Base-by-base conservation (phyloP, 1,284 basidiomycete genomes). In the Sanguinoderma infundibulare region DNA sequence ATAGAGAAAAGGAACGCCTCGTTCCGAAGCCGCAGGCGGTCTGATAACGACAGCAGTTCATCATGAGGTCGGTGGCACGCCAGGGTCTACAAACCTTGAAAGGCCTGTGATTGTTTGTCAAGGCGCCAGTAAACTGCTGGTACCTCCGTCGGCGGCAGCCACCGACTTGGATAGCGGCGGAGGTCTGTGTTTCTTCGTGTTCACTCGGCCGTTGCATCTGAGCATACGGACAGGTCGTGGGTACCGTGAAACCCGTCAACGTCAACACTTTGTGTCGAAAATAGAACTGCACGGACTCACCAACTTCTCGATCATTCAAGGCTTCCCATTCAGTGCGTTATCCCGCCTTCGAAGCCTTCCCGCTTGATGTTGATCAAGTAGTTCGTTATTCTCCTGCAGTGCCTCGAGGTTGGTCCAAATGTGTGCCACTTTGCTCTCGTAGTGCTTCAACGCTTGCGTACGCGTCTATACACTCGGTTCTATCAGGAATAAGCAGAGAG, bases 361-460 rank as follows among this genome's bases (percentile, higher is more conserved):
- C 69, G n/a, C 73, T 58, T 14, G 53, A 94, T 81, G 69, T 84
- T 86, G 34, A 91, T 74, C 47, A 96, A 75, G 69, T 86, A 87
- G 70, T 86, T 88, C 79, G 93, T 82, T 91, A 35, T 93, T 93
- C 56, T 90, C 88, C 73, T 96, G 94, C 47, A 98, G 78, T 24
- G 86, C 85, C 39, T 94, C 92, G 46, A 96, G 82, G 72, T 96
- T 97, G 28, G 80, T 82, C 44, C 84, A 86, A 64, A 96, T 89
- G 72, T 87, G 95, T 4, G 88, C 87, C 40, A 90, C 85, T 76
- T 96, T 96, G 59, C 77, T 71, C 17, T 83, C 79, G 75, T 96
- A 96, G 74, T 96, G 87, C 70, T 87, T 87, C 17, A 81, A 74
- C 0, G 94, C 94, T 75, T 96, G 89, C n/a, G 82, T 74, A 26